Percentiles rank a stretch among this genome's conserved stretches.
These are phyloP conservation scores for Phoenix roebelenii DNA, from an alignment of 176 grass and related monocot species.

Conservation along the genomic window DNA sequence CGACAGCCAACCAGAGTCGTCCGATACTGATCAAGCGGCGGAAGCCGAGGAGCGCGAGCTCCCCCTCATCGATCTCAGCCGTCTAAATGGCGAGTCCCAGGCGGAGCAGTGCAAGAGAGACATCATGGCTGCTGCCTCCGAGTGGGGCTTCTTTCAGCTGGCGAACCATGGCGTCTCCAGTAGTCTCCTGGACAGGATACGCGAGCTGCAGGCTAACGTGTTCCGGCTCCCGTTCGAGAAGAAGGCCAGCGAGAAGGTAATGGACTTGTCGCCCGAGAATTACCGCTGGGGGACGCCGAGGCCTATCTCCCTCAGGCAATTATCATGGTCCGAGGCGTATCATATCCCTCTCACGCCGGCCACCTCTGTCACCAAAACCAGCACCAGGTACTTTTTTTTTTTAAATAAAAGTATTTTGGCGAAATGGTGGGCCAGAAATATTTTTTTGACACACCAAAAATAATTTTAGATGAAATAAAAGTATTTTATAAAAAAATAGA, in stretches of 20 bases:
- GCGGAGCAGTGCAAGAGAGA: slow-evolving; percentile 30
- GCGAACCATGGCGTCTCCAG: slow-evolving; percentile 46
- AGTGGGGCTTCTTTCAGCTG: slow-evolving; percentile 88
- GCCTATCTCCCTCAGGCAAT: slow-evolving; percentile 35
- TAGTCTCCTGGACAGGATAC: slow-evolving; percentile 27
- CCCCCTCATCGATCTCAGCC: slow-evolving; percentile 34
- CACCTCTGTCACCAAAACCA: neutral
- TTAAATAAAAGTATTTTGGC: no score
- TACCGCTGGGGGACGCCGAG: slow-evolving; percentile 73
- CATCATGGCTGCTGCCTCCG: slow-evolving; percentile 43
- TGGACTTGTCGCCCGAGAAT: slow-evolving; percentile 43
- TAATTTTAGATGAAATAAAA: no score
- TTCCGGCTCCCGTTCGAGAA: slow-evolving; percentile 43
- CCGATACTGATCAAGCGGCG: no score
- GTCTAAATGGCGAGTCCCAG: neutral
- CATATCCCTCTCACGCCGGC: slow-evolving; percentile 44
- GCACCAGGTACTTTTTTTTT: slow-evolving; percentile 24
- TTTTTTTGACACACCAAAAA: no score
- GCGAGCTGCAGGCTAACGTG: slow-evolving; percentile 21
- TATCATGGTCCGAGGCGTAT: slow-evolving; percentile 91
- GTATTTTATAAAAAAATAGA: no score
- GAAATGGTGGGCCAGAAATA: no score
- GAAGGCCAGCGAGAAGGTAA: slow-evolving; percentile 37
- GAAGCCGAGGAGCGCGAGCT: slow-evolving; percentile 10
- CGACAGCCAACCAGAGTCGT: neutral